Percentiles rank a stretch among this genome's conserved stretches.
Conservation (phyloP, 2,329 filamentous ascomycete genomes). For the Albophoma yamanashiensis region DNA sequence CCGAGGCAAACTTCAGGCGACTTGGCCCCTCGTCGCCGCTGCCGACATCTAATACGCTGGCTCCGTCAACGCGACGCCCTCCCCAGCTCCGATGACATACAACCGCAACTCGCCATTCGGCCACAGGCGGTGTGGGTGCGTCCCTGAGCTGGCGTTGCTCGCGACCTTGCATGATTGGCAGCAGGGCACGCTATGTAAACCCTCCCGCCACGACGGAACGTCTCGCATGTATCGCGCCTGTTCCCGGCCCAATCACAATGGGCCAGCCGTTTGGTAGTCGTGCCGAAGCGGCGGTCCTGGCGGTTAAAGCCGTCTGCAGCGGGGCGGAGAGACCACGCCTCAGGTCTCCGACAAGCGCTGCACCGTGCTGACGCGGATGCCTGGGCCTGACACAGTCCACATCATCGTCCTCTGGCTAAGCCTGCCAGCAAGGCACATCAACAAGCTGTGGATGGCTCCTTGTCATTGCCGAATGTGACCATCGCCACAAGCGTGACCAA, state of each 20-base stretch:
- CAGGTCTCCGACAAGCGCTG: not conserved
- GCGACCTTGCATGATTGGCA: not conserved
- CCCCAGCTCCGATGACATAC: not conserved
- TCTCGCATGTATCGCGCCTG: not conserved
- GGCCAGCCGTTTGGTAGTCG: not conserved
- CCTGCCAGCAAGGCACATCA: not conserved
- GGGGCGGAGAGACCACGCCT: not conserved
- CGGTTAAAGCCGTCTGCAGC: not conserved
- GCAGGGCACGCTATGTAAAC: not conserved
- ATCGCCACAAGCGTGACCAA: not conserved
- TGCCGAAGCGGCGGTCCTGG: not conserved
- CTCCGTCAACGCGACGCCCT: not conserved
- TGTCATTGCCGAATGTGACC: not conserved
- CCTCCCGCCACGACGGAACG: not conserved
- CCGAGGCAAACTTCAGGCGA: not conserved
- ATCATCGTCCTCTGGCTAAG: not conserved
- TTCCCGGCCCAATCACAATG: not conserved
- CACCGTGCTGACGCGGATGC: conserved; percentile 1
- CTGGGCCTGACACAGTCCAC: not conserved
- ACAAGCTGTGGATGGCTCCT: not conserved
- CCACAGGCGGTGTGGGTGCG: not conserved
- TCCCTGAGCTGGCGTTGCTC: not conserved
- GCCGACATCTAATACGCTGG: not conserved
- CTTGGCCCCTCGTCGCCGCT: not conserved
- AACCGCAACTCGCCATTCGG: not conserved